Conservation (phyloP, 2,329 filamentous ascomycete genomes). For the Ophiostoma novo-ulmi region DNA sequence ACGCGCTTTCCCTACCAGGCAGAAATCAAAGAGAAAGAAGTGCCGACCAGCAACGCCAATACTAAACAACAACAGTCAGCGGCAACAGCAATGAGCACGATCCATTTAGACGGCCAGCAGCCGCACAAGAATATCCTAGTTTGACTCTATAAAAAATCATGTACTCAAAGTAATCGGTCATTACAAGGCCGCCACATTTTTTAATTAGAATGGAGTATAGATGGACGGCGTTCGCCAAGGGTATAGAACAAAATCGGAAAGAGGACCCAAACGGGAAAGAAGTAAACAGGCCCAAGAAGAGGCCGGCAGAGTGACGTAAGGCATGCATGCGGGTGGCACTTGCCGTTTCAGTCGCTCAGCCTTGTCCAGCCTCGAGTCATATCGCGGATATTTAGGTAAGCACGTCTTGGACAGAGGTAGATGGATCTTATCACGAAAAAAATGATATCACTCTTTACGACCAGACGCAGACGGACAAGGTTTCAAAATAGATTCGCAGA, state of each 20-base stretch:
- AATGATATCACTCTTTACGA: neutral
- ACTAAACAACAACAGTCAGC: neutral
- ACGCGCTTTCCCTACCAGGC: neutral
- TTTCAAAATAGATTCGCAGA: conserved; percentile 10
- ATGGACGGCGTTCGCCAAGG: neutral
- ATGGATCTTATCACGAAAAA: neutral
- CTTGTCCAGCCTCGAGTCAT: neutral
- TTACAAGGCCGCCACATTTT: neutral
- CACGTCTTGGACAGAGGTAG: neutral
- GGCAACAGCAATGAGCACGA: neutral
- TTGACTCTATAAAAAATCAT: neutral
- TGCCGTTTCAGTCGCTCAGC: neutral
- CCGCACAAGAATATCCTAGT: neutral
- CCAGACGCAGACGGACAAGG: neutral
- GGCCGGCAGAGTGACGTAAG: neutral
- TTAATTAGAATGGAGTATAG: neutral
- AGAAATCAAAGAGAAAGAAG: neutral
- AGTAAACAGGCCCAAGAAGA: neutral
- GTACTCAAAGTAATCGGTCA: neutral
- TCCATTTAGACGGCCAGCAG: neutral
- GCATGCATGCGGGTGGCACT: neutral
- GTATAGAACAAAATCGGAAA: neutral
- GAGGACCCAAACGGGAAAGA: neutral
- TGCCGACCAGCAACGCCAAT: neutral
- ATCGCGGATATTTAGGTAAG: neutral